Conservation (phyloP, 2,329 filamentous ascomycete genomes). For the Cladosporium cucumerinum region DNA sequence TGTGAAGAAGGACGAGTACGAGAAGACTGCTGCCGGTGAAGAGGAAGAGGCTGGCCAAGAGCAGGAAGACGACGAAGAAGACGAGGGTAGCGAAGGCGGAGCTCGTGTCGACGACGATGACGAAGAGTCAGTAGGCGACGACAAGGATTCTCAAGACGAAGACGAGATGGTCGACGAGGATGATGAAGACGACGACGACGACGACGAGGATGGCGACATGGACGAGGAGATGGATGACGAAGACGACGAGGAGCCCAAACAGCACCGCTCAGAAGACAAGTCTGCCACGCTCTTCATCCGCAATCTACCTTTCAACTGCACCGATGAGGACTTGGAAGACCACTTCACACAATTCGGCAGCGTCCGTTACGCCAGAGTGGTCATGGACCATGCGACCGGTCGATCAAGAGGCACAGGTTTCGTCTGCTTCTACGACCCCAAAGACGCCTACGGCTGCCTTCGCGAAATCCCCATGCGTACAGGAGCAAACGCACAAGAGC, state of each 20-base stretch:
- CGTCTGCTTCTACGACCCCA: conserved; percentile 79
- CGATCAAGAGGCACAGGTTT: conserved; percentile 90
- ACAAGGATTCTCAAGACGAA: conserved; percentile 41
- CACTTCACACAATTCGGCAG: conserved; percentile 87
- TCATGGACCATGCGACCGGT: conserved; percentile 80
- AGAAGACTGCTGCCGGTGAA: conserved; percentile 45
- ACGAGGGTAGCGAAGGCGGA: conserved; percentile 32
- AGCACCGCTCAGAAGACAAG: conserved; percentile 55
- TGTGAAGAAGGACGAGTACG: conserved; percentile 76
- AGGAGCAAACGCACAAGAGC: conserved; percentile 8
- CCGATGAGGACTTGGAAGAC: conserved; percentile 75
- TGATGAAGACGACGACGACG: conserved; percentile 37
- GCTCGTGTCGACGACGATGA: conserved; percentile 26
- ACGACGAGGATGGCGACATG: conserved; percentile 34
- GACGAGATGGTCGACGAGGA: conserved; percentile 41
- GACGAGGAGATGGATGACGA: conserved; percentile 42
- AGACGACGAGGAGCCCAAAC: conserved; percentile 40
- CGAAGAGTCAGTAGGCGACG: conserved; percentile 38
- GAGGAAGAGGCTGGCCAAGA: conserved; percentile 34
- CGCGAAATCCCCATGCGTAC: conserved; percentile 64
- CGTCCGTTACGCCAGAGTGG: conserved; percentile 87
- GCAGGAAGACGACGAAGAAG: conserved; percentile 39
- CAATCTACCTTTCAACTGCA: conserved; percentile 85
- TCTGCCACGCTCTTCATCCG: conserved; percentile 83
- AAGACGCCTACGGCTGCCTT: conserved; percentile 74